Base-by-base conservation (phyloP, 73 alveolate species). In the Paramecium caudatum region DNA sequence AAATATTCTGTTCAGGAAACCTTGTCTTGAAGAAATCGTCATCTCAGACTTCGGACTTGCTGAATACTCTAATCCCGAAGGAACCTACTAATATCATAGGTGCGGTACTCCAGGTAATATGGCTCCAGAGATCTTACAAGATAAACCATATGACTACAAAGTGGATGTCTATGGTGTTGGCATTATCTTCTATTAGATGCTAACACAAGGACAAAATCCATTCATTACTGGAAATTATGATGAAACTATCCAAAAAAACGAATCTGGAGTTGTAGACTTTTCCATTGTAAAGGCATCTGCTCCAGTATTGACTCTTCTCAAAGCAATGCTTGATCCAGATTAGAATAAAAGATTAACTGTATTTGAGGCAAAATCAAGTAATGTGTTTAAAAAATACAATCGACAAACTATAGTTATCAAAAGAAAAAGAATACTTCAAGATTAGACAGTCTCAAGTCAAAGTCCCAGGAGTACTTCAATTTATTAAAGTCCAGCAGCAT, bases 131-230 rank as follows among this genome's bases (percentile, higher is more conserved):
- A 83, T 83, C 3, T 27, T 55, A 2, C 21, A 83, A 10, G 87
- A 30, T 30, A 21, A n/a, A 13, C n/a, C 50, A 8, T 83, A 83
- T 32, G 85, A 69, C 36, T 55, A 25, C 21, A 91, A 91, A 86
- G 91, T 90, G 15, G 95, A 91, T 91, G 36, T 90, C 1, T 91
- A 70, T 82, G 46, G 91, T 12, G 48, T 74, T 49, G 98, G 98
- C 2, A 95, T 94, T 12, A 45, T 94, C 55, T 34, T 82, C n/a
- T 82, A 17, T 82, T 23, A 55, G 30, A 82, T 49, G 45, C 7
- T 94, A 37, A 47, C 94, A 3, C 80, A 92, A 39, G 96, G 95
- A 23, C 61, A 85, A 23, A 94, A 97, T 15, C 98, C 98, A 12
- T 95, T 95, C 49, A 82, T 83, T 65, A 96, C 95, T 16, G 70